Base-by-base conservation (phyloP, 768 basidiomycete genomes). In the Xerocomellus dryophilus region DNA sequence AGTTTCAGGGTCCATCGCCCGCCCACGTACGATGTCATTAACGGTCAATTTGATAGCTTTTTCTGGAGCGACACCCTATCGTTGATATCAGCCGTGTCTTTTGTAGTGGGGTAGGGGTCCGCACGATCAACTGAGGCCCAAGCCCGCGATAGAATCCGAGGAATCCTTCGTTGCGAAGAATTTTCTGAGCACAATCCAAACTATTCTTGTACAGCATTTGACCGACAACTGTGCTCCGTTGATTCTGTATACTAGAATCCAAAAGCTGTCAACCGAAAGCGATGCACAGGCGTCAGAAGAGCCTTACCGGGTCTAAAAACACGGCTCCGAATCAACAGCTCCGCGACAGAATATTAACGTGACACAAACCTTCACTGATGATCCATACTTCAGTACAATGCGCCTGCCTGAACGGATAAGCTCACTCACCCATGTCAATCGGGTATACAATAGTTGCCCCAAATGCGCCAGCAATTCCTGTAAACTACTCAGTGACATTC, bases 361-460 rank as follows among this genome's bases (percentile, higher is more conserved):
- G 32, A 27, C 52, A 59, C 79, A 61, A 73, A 89, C 88, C 85
- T 90, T 91, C 60, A 88, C 92, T 91, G 59, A 39, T 39, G 32
- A 43, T 42, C 14, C 47, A 39, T 48, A 41, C 49, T 42, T 62
- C 20, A 61, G 59, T 51, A 54, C 45, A 20, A 34, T 10, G 10
- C 45, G 39, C 41, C 43, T 29, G 45, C 50, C 40, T 20, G 29
- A 36, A 42, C 6, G 39, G 45, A 42, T 34, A 27, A 49, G 36
- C 47, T 47, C 31, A 82, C 85, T 75, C 63, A 87, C 86, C 90
- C 76, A 91, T 80, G 73, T 93, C 94, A 66, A 96, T 98, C 23
- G 96, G 96, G 71, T 98, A 98, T 12, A 98, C 96, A 38, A 93
- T 90, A n/a, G 93, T 96, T 11, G 96, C 97, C 45, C 97, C 97